These are phyloP conservation scores for Bretziella fagacearum DNA, from an alignment of 2,329 filamentous ascomycete genomes.

Conservation along the genomic window DNA sequence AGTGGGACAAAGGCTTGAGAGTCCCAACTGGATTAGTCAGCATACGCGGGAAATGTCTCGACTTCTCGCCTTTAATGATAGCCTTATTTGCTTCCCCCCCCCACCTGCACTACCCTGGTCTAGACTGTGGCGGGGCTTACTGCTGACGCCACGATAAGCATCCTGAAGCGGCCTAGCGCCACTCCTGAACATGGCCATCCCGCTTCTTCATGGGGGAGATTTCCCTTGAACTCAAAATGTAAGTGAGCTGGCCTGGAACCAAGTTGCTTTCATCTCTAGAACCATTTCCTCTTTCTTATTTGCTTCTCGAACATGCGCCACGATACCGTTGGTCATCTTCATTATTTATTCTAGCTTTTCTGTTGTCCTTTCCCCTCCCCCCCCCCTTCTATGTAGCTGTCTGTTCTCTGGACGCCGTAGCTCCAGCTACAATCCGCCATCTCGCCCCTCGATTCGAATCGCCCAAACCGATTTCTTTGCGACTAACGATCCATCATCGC, in stretches of 20 bases:
- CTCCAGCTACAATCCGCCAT: no score
- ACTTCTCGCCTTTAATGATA: not conserved
- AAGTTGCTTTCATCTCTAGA: constrained; percentile 4
- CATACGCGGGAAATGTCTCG: not conserved
- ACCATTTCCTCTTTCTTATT: constrained; percentile 1
- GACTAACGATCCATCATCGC: no score
- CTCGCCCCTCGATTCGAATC: no score
- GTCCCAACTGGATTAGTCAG: no score
- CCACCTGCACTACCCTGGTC: not conserved
- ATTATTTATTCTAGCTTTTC: not conserved
- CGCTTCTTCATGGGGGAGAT: not conserved
- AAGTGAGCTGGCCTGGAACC: constrained; percentile 2
- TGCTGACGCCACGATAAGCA: constrained; percentile 8
- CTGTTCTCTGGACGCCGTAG: no score
- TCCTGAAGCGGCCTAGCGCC: constrained; percentile 9
- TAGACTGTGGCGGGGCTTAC: not conserved
- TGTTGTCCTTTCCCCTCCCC: no score
- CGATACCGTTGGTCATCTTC: not conserved
- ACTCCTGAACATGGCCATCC: constrained; percentile 8
- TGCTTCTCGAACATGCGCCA: not conserved
- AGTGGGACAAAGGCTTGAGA: no score
- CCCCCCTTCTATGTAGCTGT: no score
- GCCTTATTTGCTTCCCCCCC: not conserved
- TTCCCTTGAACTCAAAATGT: not conserved
- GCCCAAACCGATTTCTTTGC: no score